Conservation (phyloP, 2,329 filamentous ascomycete species). For the Penicillium verrucosum region DNA sequence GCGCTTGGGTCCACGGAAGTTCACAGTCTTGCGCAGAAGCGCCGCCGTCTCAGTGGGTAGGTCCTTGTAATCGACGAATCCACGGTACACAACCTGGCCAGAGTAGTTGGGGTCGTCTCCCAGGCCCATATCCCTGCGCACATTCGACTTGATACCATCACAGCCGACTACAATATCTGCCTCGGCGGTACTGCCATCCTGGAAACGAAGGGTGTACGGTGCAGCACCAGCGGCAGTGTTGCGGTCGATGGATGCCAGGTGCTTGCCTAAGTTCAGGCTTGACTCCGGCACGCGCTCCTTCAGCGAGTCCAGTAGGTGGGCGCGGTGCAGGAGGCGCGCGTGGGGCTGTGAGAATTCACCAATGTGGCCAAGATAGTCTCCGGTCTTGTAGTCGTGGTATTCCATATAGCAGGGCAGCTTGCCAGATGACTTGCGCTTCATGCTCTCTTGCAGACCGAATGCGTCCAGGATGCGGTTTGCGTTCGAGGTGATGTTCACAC, state of each 20-base stretch:
- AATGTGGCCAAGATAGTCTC: constrained; percentile 31
- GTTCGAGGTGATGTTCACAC: constrained; percentile 40
- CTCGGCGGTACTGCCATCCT: constrained; percentile 43
- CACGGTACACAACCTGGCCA: constrained; percentile 39
- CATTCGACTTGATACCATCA: constrained; percentile 51
- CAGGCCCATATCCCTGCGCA: constrained; percentile 35
- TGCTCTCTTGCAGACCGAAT: constrained; percentile 31
- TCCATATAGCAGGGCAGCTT: constrained; percentile 33
- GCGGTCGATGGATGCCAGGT: constrained; percentile 22
- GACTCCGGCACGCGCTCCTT: constrained; percentile 31
- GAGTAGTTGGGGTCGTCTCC: constrained; percentile 33
- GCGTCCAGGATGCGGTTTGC: constrained; percentile 33
- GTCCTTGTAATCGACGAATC: constrained; percentile 35
- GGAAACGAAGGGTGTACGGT: constrained; percentile 41
- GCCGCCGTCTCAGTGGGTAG: constrained; percentile 29
- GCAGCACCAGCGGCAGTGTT: constrained; percentile 15
- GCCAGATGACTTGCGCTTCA: constrained; percentile 36
- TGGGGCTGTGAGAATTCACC: constrained; percentile 27
- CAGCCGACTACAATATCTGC: constrained; percentile 47
- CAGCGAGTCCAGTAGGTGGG: constrained; percentile 37
- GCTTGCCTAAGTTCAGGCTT: constrained; percentile 28
- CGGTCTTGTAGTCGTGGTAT: constrained; percentile 28
- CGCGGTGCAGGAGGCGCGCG: constrained; percentile 30
- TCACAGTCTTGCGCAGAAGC: constrained; percentile 33
- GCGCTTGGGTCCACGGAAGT: constrained; percentile 32